These are phyloP conservation scores for Nemania sp. DNA, from an alignment of 2,329 filamentous ascomycete genomes.

Conservation along the genomic window DNA sequence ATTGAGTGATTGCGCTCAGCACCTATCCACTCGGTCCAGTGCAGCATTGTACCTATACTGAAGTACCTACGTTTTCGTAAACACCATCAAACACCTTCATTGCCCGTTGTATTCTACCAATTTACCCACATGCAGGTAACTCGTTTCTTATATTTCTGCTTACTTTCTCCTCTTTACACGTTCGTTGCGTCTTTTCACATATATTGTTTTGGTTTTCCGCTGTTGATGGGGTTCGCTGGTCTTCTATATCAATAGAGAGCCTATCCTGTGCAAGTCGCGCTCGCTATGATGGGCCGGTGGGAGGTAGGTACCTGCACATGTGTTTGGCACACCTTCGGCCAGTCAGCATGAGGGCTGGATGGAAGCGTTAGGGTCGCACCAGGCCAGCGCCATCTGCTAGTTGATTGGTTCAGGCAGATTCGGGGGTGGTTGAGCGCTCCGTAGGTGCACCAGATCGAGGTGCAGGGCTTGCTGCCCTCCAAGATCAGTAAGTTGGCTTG, in stretches of 20 bases:
- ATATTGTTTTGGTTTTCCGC: not conserved
- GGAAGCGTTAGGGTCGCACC: constrained; percentile 47
- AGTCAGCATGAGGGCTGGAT: constrained; percentile 25
- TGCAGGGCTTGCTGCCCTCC: constrained; percentile 21
- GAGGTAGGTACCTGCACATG: constrained; percentile 18
- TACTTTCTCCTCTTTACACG: not conserved
- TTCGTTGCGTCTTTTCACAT: not conserved
- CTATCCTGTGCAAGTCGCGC: not conserved
- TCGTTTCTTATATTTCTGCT: not conserved
- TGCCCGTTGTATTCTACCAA: not conserved
- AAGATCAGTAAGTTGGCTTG: constrained; percentile 36
- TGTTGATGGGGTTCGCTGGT: not conserved
- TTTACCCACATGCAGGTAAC: not conserved
- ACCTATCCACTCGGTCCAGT: constrained; percentile 12
- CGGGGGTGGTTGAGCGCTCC: constrained; percentile 32
- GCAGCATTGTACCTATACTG: constrained; percentile 1
- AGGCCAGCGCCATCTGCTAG: constrained; percentile 38
- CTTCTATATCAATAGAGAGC: not conserved
- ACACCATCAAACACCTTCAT: not conserved
- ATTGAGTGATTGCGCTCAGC: constrained; percentile 31
- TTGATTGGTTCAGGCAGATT: constrained; percentile 46
- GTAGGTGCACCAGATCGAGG: constrained; percentile 14
- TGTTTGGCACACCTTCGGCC: constrained; percentile 28
- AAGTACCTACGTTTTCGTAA: not conserved
- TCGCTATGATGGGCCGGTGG: not conserved